Evolutionary conservation across 768 basidiomycete species (phyloP), one percentile per base, ranked within the genome.

Genomic region (Scleroderma citrinum): DNA sequence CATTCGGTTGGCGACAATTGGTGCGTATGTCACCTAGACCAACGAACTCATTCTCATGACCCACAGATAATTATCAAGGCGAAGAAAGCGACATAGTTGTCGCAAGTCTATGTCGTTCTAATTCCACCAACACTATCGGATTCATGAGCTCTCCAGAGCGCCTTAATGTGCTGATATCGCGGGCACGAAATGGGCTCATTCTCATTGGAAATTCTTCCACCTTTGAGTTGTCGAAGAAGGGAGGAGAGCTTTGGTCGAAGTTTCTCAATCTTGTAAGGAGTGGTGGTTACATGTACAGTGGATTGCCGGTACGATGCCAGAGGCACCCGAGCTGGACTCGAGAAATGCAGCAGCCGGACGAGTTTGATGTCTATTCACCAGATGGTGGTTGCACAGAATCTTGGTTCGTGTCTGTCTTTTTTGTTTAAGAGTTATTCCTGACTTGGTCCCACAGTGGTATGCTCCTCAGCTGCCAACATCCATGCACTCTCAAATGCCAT

Each of bases 31-130:
- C 37, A 19, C 12, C 6, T 39, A n/a, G 2, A 10, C 37, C 17
- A 46, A 3, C 30, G 19, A 17, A 24, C 21, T 12, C n/a, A 73
- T 29, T 29, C 26, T 29, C 20, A 1, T 38, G 26, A 29, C 8
- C 26, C 26, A 29, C 8, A 85, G 85, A 87, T 55, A 87, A 87
- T 55, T 87, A 85, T 52, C 85, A 87, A 58, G 85, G 85, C 2
- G 85, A 87, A 59, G 84, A 87, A 60, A 80, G 80, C 32, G 76
- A 86, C 44, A 80, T 87, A 43, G 80, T 87, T 23, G 66, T 87
- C 29, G 71, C 73, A 6, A 79, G 76, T 11, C 61, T 87, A 26
- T 83, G 81, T 0, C 64, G 85, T 41, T 84, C 82, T 52, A 85
- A 87, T 50, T 7, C 65, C 0, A 47, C 63, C 0, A 58, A 73